Conservation (phyloP, 345 rosid genomes). For the Bruguiera sexangula region DNA sequence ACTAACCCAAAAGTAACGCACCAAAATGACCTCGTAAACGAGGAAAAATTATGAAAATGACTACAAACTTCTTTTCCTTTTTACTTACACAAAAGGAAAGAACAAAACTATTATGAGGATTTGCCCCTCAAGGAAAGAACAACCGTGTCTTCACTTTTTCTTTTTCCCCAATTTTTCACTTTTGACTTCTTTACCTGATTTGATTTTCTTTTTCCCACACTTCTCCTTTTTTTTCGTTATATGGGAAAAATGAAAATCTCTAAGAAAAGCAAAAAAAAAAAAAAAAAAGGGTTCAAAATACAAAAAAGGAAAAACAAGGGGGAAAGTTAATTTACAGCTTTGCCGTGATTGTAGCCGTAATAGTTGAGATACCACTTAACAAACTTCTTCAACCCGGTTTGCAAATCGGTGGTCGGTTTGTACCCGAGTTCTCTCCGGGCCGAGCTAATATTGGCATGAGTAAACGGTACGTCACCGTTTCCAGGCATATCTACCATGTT, state of each 20-base stretch:
- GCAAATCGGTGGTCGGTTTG: slow-evolving; percentile 78
- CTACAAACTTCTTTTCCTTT: neutral
- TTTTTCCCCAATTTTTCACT: neutral
- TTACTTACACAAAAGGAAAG: neutral
- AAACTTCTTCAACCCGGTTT: slow-evolving; percentile 77
- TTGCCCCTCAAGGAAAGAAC: slow-evolving; percentile 12
- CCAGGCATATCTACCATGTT: slow-evolving; percentile 67
- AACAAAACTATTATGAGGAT: neutral
- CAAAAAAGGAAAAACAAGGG: neutral
- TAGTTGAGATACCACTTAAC: slow-evolving; percentile 63
- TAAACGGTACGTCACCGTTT: slow-evolving; percentile 78
- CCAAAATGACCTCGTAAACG: too few species aligned
- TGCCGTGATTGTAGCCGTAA: slow-evolving; percentile 59
- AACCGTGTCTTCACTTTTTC: neutral
- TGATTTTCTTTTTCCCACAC: neutral
- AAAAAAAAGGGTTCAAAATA: too few species aligned
- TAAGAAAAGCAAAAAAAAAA: too few species aligned
- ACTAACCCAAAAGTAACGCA: too few species aligned
- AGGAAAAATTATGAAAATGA: too few species aligned
- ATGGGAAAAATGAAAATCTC: too few species aligned
- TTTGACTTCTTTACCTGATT: neutral
- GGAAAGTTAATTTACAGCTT: slow-evolving; percentile 9
- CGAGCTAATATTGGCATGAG: too few species aligned
- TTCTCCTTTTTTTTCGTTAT: neutral
- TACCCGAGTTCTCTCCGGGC: slow-evolving; percentile 49